These are phyloP conservation scores for Cynara cardunculus DNA, from an alignment of 129 eudicot genomes.

Conservation along the genomic window DNA sequence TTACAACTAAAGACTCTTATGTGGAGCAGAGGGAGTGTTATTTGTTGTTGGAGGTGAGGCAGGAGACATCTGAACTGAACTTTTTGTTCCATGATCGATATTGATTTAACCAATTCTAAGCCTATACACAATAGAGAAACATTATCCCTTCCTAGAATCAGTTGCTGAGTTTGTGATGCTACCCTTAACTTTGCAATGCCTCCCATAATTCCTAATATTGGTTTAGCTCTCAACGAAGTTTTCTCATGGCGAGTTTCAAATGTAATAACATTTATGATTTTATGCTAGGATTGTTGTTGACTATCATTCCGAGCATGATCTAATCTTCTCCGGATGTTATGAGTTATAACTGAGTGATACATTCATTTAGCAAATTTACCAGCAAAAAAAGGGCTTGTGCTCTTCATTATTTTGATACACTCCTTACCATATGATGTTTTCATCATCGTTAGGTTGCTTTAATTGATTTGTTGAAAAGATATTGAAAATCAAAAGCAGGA, in stretches of 20 bases:
- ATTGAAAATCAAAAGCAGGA: not conserved
- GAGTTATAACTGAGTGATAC: not conserved
- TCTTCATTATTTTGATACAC: not conserved
- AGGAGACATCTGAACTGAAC: not conserved
- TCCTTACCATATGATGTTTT: not conserved
- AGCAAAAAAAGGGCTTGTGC: conserved; percentile 1
- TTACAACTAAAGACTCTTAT: not conserved
- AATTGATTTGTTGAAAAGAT: not conserved
- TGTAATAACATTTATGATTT: conserved; percentile 11
- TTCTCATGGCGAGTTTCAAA: not conserved
- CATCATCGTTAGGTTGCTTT: not conserved
- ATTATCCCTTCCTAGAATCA: not conserved
- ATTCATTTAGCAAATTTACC: not conserved
- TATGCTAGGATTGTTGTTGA: not conserved
- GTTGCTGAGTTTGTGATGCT: not conserved
- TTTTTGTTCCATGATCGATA: not conserved
- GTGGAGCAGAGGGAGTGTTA: not conserved
- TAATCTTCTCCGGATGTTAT: not conserved
- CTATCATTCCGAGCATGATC: not conserved
- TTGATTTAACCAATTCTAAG: not conserved
- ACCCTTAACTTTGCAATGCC: not conserved
- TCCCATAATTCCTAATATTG: not conserved
- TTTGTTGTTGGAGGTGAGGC: not conserved
- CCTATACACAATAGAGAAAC: not conserved
- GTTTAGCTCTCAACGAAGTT: not conserved